Conservation (phyloP, 2,329 filamentous ascomycete species). For the Aspergillus sp. region DNA sequence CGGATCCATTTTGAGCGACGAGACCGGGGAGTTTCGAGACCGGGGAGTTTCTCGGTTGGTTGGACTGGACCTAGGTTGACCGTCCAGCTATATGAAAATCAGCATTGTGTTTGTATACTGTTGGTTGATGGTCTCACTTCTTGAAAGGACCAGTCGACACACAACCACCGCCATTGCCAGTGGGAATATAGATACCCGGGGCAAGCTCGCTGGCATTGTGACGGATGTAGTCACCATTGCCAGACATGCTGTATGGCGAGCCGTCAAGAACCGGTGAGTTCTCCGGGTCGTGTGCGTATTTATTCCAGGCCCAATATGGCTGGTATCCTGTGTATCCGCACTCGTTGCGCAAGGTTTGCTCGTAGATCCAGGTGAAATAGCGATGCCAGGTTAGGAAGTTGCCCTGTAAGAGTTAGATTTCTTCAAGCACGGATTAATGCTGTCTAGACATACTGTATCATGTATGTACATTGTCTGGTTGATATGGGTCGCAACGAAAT, state of each 20-base stretch:
- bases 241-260: conserved; percentile 39
- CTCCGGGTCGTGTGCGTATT: conserved; percentile 29
- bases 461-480: not conserved
- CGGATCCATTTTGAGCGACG: conserved; percentile 3
- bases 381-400: conserved; percentile 29
- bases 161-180: conserved; percentile 34
- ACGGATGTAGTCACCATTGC: conserved; percentile 37
- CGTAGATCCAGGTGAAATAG: conserved; percentile 23
- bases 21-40: conserved; percentile 11
- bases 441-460: not conserved
- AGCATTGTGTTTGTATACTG: not conserved
- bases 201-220: conserved; percentile 15
- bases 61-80: conserved; percentile 24
- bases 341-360: conserved; percentile 22
- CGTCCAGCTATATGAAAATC: conserved; percentile 8
- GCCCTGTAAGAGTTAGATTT: not conserved
- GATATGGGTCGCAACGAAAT: not conserved
- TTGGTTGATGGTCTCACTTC: conserved; percentile 14
- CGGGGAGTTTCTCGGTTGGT: conserved; percentile 5
- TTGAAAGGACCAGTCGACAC: conserved; percentile 31
- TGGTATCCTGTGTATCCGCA: conserved; percentile 31
- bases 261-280: conserved; percentile 47
- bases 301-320: conserved; percentile 43
- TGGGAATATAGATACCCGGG: conserved; percentile 35
- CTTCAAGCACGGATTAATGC: too few relatives aligned